Conservation (phyloP, 305 asterid species). For the Stenogyne calaminthoides region DNA sequence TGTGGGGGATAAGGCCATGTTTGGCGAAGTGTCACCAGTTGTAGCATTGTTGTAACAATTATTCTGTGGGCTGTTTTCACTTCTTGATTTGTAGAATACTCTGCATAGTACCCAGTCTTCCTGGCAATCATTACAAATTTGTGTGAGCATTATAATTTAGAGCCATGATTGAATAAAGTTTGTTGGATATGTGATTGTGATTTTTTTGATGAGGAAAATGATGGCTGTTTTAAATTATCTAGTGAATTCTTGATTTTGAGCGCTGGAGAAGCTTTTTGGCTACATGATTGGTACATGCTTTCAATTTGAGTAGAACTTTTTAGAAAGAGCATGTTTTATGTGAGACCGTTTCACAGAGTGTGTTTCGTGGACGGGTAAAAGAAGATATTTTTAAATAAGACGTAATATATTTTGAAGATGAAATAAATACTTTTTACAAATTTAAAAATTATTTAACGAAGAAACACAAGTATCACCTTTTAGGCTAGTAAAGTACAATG, state of each 20-base stretch:
- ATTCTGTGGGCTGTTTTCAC: constrained; percentile 43
- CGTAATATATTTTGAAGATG: too few relatives aligned
- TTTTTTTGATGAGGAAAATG: neutral
- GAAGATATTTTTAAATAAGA: too few relatives aligned
- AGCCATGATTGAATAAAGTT: neutral
- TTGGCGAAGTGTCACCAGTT: constrained; percentile 34
- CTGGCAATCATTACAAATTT: constrained; percentile 41
- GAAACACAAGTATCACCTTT: too few relatives aligned
- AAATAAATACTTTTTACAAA: too few relatives aligned
- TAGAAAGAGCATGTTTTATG: neutral
- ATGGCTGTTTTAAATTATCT: neutral
- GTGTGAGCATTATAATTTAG: neutral
- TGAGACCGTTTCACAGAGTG: neutral
- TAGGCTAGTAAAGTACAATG: too few relatives aligned
- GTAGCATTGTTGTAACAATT: neutral
- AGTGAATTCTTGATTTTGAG: constrained; percentile 13
- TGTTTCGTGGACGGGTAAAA: neutral
- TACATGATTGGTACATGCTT: constrained; percentile 33
- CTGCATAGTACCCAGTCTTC: constrained; percentile 87
- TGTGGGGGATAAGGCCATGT: constrained; percentile 34
- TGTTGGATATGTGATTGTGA: neutral
- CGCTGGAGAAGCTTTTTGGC: constrained; percentile 41
- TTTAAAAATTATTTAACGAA: too few relatives aligned
- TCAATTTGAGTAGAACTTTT: neutral
- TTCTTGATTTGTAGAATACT: constrained; percentile 72